Evolutionary conservation across 768 basidiomycete species (phyloP).

Genomic region (Amanita pallidorosea): DNA sequence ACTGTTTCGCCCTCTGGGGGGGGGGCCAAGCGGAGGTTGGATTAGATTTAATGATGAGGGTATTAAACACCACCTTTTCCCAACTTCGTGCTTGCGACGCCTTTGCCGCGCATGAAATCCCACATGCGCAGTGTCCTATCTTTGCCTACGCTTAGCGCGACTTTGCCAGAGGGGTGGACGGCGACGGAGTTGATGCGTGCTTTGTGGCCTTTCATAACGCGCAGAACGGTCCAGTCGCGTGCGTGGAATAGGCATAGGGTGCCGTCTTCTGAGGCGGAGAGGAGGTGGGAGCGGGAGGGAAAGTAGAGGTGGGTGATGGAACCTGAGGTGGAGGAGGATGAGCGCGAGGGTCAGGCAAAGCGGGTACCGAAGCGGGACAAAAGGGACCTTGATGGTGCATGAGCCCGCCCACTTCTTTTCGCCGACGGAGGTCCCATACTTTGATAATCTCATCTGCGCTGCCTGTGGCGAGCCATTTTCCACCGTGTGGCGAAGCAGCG

Average conservation of each 20-base stretch:
- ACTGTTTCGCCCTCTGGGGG: constrained; percentile 82
- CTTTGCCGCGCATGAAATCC: constrained; percentile 95
- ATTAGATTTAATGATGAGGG: too few relatives aligned
- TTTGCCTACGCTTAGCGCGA: constrained; percentile 84
- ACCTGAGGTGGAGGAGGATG: constrained; percentile 32
- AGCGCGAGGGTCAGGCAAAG: not conserved
- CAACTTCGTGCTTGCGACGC: constrained; percentile 79
- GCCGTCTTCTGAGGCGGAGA: constrained; percentile 90
- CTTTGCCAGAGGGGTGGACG: constrained; percentile 87
- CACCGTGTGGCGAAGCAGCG: constrained; percentile 78
- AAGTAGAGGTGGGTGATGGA: constrained; percentile 86
- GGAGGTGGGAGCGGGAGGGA: constrained; percentile 79
- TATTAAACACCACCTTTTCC: too few relatives aligned
- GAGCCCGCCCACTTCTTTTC: constrained; percentile 90
- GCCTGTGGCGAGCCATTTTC: constrained; percentile 94
- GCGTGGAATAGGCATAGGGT: constrained; percentile 85
- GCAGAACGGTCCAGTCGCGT: constrained; percentile 88
- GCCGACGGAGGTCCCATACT: constrained; percentile 87
- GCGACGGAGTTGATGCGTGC: constrained; percentile 85
- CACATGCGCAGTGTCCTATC: constrained; percentile 92
- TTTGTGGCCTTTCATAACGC: constrained; percentile 86
- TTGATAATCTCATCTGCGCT: constrained; percentile 96
- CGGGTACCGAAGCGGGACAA: not conserved
- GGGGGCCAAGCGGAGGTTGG: constrained; percentile 1
- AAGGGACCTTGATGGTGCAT: constrained; percentile 85